Percentiles rank a stretch among this genome's conserved stretches.
These are phyloP conservation scores for Colletotrichum falcatum DNA, from an alignment of 2,329 filamentous ascomycete genomes.

Conservation along the genomic window DNA sequence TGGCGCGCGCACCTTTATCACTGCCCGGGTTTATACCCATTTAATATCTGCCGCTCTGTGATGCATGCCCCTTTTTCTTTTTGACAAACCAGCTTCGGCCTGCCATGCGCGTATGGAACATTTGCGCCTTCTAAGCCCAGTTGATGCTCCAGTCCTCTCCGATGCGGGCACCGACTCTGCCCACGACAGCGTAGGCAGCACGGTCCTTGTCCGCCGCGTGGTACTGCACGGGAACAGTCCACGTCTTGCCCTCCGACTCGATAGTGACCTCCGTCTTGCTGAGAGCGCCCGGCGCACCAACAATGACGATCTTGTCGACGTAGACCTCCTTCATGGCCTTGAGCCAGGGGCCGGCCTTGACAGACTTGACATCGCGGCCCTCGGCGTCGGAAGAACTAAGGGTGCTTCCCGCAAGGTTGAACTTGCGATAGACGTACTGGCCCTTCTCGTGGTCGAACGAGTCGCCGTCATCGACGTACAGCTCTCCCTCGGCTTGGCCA, in stretches of 20 bases:
- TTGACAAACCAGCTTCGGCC: not conserved
- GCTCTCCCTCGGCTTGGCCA: slow-evolving; percentile 75
- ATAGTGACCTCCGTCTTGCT: slow-evolving; percentile 69
- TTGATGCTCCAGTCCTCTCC: slow-evolving; percentile 66
- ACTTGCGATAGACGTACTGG: slow-evolving; percentile 88
- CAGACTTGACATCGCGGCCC: slow-evolving; percentile 62
- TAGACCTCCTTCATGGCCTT: slow-evolving; percentile 82
- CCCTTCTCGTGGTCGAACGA: slow-evolving; percentile 88
- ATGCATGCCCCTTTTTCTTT: not conserved
- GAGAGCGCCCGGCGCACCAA: slow-evolving; percentile 83
- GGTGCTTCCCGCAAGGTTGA: slow-evolving; percentile 71
- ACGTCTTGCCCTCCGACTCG: slow-evolving; percentile 63
- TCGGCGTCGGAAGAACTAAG: slow-evolving; percentile 79
- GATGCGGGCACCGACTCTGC: slow-evolving; percentile 63
- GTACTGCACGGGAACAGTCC: slow-evolving; percentile 72
- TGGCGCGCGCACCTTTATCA: slow-evolving; percentile 12
- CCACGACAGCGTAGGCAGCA: slow-evolving; percentile 65
- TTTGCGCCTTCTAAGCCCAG: slow-evolving; percentile 43
- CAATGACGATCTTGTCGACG: slow-evolving; percentile 86
- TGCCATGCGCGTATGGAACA: not conserved
- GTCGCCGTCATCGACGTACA: slow-evolving; percentile 96
- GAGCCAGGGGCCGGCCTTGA: slow-evolving; percentile 76
- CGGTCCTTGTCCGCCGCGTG: slow-evolving; percentile 58
- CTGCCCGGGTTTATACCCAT: slow-evolving; percentile 17
- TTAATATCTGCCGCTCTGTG: not conserved